phyloP scores from a whole-genome alignment of 257 asterid species.

The Gentiana dahurica region DNA sequence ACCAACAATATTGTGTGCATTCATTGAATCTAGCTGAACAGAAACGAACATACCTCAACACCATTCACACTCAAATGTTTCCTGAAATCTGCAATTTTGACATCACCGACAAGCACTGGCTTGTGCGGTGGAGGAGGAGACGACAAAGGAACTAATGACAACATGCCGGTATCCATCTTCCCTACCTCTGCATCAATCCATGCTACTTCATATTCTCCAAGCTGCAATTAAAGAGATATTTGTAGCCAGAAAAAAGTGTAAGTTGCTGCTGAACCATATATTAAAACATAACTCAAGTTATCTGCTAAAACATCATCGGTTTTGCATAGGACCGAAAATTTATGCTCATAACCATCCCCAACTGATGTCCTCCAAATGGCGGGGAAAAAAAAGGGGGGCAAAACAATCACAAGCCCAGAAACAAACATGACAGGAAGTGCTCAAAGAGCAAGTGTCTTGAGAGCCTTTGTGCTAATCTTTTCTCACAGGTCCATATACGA shows the following conservation, averaged over 20 bases:
- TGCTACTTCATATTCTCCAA: constrained; percentile 93
- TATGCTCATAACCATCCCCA: background rate
- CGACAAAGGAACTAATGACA: constrained; percentile 70
- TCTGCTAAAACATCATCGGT: too few species aligned
- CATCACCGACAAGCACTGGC: constrained; percentile 90
- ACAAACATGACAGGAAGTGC: too few species aligned
- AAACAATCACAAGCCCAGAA: too few species aligned
- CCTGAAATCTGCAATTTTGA: constrained; percentile 97
- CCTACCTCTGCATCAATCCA: constrained; percentile 97
- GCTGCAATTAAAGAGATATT: constrained; percentile 31
- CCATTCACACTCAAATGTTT: constrained; percentile 94
- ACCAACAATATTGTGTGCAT: background rate
- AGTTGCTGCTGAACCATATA: background rate
- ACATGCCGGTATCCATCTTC: constrained; percentile 55
- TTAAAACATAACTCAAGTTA: background rate
- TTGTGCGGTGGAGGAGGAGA: constrained; percentile 71
- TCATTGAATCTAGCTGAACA: background rate
- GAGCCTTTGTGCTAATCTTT: too few species aligned
- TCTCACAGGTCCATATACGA: background rate
- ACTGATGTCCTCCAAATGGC: background rate
- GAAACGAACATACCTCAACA: constrained; percentile 46
- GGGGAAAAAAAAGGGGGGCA: too few species aligned
- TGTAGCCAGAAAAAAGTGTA: background rate
- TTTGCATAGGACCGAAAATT: too few species aligned
- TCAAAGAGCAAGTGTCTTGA: too few species aligned